These are phyloP conservation scores for Podaxis carcinomalis DNA, from an alignment of 768 basidiomycete genomes.

Conservation along the genomic window DNA sequence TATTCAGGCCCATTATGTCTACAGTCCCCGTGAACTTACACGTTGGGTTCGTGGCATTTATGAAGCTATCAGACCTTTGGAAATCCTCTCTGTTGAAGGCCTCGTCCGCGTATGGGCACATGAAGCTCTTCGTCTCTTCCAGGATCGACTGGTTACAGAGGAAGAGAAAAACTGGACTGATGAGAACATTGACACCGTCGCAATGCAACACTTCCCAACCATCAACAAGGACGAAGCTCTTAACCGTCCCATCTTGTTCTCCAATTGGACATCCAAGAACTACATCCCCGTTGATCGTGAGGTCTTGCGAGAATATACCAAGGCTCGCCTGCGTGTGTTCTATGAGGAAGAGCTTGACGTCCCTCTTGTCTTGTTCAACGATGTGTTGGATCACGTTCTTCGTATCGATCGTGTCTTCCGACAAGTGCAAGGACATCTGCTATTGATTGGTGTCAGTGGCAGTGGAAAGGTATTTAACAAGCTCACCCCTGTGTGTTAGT, in stretches of 20 bases:
- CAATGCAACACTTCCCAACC: slow-evolving; percentile 90
- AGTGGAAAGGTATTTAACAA: slow-evolving; percentile 81
- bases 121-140: slow-evolving; percentile 94
- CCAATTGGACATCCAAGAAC: slow-evolving; percentile 98
- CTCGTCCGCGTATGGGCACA: slow-evolving; percentile 98
- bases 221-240: slow-evolving; percentile 87
- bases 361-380: slow-evolving; percentile 96
- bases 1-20: slow-evolving; percentile 97
- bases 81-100: slow-evolving; percentile 91
- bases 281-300: slow-evolving; percentile 96
- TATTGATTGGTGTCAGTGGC: slow-evolving; percentile 97
- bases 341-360: slow-evolving; percentile 99
- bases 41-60: slow-evolving; percentile 97
- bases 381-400: slow-evolving; percentile 95
- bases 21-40: slow-evolving; percentile 97
- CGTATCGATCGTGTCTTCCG: slow-evolving; percentile 99
- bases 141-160: slow-evolving; percentile 92
- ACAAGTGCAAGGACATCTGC: slow-evolving; percentile 93
- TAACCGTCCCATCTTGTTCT: slow-evolving; percentile 87
- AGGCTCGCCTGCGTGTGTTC: slow-evolving; percentile 95
- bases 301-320: slow-evolving; percentile 90
- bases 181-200: slow-evolving; percentile 79
- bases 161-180: slow-evolving; percentile 96
- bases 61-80: slow-evolving; percentile 92
- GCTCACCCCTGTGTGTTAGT: background rate